These are phyloP conservation scores for Cadophora gregata DNA, from an alignment of 2,329 filamentous ascomycete genomes.

Conservation along the genomic window DNA sequence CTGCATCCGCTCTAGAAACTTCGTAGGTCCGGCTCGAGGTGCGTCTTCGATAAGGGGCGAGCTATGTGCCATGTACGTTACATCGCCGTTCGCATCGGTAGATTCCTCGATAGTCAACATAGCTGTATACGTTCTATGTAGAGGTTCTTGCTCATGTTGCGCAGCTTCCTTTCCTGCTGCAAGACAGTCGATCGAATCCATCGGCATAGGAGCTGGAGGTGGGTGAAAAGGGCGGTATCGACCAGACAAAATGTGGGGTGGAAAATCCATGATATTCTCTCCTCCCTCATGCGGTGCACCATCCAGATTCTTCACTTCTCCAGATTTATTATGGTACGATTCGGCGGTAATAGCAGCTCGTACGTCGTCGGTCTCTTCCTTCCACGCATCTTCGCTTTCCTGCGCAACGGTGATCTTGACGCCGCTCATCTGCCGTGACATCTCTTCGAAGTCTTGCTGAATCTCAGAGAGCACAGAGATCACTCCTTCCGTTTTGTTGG, in stretches of 20 bases:
- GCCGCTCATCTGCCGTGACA: slow-evolving; percentile 62
- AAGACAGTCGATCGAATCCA: slow-evolving; percentile 46
- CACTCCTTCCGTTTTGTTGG: slow-evolving; percentile 60
- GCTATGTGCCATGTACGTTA: slow-evolving; percentile 66
- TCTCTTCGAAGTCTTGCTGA: slow-evolving; percentile 28
- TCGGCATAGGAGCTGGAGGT: slow-evolving; percentile 79
- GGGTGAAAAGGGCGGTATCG: slow-evolving; percentile 82
- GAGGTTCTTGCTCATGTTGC: slow-evolving; percentile 48
- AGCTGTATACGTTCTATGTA: slow-evolving; percentile 65
- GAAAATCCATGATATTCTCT: slow-evolving; percentile 60
- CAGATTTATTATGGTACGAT: slow-evolving; percentile 50
- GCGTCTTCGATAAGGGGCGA: slow-evolving; percentile 60
- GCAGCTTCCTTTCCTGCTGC: slow-evolving; percentile 47
- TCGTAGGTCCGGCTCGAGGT: slow-evolving; percentile 42
- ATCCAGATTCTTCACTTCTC: slow-evolving; percentile 60
- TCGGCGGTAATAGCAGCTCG: slow-evolving; percentile 50
- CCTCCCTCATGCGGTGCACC: slow-evolving; percentile 18
- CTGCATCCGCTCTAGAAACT: slow-evolving; percentile 75
- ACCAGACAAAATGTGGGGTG: slow-evolving; percentile 67
- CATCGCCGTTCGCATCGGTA: slow-evolving; percentile 62
- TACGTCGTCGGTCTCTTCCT: slow-evolving; percentile 44
- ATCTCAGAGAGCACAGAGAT: slow-evolving; percentile 60
- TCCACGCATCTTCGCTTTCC: slow-evolving; percentile 37
- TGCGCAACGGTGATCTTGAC: slow-evolving; percentile 27
- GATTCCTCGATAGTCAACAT: slow-evolving; percentile 73